Evolutionary conservation across 805 yeast genomes (phyloP).

Genomic region (Yarrowia sp.): DNA sequence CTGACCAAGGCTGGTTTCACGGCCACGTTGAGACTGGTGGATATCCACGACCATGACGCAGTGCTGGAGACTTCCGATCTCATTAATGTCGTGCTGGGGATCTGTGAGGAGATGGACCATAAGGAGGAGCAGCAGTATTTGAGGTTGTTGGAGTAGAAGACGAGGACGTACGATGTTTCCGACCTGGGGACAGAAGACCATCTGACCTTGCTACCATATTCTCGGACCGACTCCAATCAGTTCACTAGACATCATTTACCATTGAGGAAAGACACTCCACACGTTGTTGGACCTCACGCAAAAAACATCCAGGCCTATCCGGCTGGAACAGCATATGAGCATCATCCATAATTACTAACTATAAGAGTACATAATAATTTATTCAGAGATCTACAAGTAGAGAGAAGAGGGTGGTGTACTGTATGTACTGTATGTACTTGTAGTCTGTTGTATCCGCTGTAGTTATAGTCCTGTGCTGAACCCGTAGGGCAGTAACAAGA

Average conservation of each 20-base stretch:
- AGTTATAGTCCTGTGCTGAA: too few species aligned
- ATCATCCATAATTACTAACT: constrained; percentile 24
- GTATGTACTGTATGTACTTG: not conserved
- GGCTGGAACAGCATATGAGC: constrained; percentile 7
- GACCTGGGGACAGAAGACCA: too few species aligned
- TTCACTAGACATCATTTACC: too few species aligned
- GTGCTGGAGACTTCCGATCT: constrained; percentile 41
- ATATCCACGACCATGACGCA: constrained; percentile 40
- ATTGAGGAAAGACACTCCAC: too few species aligned
- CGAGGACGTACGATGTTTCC: not conserved
- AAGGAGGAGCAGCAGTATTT: constrained; percentile 35
- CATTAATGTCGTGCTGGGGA: constrained; percentile 19
- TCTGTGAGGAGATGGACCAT: constrained; percentile 40
- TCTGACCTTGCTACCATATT: too few species aligned
- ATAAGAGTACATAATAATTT: constrained; percentile 15
- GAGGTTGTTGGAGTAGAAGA: constrained; percentile 8
- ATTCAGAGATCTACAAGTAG: constrained; percentile 3
- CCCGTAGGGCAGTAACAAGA: too few species aligned
- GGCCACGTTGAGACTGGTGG: constrained; percentile 35
- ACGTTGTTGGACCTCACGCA: too few species aligned
- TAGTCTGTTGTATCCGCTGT: too few species aligned
- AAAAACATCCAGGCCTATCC: not conserved
- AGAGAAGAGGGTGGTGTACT: too few species aligned
- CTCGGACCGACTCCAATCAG: too few species aligned
- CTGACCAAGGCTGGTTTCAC: constrained; percentile 38